Conservation (phyloP, 2,329 filamentous ascomycete genomes). For the Chrysoporthe austroafricana region DNA sequence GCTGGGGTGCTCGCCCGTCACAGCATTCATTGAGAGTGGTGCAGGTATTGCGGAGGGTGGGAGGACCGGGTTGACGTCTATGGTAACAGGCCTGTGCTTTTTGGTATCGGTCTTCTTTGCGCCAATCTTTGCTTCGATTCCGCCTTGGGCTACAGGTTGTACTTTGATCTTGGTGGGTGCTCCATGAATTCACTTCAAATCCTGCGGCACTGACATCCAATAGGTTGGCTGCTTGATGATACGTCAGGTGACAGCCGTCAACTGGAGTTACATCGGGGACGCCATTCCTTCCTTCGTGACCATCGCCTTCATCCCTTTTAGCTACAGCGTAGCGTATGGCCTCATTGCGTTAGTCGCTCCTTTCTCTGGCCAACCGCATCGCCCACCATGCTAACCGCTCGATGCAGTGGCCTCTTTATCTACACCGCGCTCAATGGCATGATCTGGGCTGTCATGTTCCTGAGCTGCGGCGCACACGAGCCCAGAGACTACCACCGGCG, state of each 20-base stretch:
- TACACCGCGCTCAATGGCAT: conserved; percentile 54
- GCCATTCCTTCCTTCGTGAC: conserved; percentile 77
- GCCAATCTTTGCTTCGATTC: conserved; percentile 87
- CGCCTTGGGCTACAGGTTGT: conserved; percentile 86
- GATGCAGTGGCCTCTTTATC: conserved; percentile 55
- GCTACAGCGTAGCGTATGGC: conserved; percentile 78
- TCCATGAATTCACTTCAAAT: background rate
- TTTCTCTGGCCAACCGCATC: too few species aligned
- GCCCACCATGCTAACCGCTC: background rate
- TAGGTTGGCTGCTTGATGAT: conserved; percentile 76
- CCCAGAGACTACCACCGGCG: conserved; percentile 58
- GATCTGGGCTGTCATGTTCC: conserved; percentile 49
- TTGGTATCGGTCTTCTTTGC: conserved; percentile 89
- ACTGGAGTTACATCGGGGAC: conserved; percentile 78
- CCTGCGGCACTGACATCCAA: background rate
- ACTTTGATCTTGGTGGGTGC: conserved; percentile 69
- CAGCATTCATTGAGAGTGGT: conserved; percentile 86
- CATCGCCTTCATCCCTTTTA: conserved; percentile 76
- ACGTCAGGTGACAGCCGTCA: conserved; percentile 73
- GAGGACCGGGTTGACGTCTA: conserved; percentile 81
- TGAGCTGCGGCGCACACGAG: conserved; percentile 48
- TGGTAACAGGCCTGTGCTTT: conserved; percentile 79
- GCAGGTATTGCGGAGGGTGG: conserved; percentile 89
- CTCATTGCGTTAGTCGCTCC: conserved; percentile 64
- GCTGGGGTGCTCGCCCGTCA: conserved; percentile 79